These are phyloP conservation scores for Citrullus amarus DNA, from an alignment of 306 rosid species.

Conservation along the genomic window DNA sequence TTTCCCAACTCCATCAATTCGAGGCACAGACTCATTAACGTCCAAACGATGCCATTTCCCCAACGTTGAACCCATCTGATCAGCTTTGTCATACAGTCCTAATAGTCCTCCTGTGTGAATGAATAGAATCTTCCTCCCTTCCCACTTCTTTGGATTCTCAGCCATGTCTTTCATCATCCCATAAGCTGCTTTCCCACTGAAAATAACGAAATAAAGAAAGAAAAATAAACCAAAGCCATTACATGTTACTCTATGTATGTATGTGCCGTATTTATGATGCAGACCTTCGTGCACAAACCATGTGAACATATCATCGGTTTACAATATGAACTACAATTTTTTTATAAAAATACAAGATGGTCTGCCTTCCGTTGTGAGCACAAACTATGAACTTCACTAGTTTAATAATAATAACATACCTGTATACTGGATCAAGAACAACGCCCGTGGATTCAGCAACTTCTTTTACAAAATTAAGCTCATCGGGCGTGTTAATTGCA, in stretches of 20 bases:
- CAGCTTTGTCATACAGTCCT: slow-evolving; percentile 85
- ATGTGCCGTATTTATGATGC: neutral
- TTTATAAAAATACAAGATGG: neutral
- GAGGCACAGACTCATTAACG: slow-evolving; percentile 56
- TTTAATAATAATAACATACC: slow-evolving; percentile 27
- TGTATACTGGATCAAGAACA: slow-evolving; percentile 89
- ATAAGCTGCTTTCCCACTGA: slow-evolving; percentile 82
- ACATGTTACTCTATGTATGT: neutral
- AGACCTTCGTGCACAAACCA: neutral
- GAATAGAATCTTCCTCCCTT: slow-evolving; percentile 85
- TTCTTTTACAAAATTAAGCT: slow-evolving; percentile 65
- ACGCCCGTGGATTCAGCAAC: slow-evolving; percentile 71
- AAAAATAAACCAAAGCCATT: neutral
- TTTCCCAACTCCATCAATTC: slow-evolving; percentile 61
- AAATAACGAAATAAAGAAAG: neutral
- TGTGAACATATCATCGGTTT: neutral
- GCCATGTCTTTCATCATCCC: slow-evolving; percentile 60
- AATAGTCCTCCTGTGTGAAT: slow-evolving; percentile 89
- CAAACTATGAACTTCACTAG: neutral
- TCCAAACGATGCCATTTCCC: slow-evolving; percentile 82
- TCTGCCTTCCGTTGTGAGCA: neutral
- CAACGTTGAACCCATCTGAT: slow-evolving; percentile 40
- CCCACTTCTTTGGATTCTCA: slow-evolving; percentile 82
- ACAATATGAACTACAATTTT: neutral
- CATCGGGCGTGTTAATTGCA: slow-evolving; percentile 76